phyloP scores from a whole-genome alignment of 2,329 filamentous ascomycete genomes.

The Hortaea sp. region DNA sequence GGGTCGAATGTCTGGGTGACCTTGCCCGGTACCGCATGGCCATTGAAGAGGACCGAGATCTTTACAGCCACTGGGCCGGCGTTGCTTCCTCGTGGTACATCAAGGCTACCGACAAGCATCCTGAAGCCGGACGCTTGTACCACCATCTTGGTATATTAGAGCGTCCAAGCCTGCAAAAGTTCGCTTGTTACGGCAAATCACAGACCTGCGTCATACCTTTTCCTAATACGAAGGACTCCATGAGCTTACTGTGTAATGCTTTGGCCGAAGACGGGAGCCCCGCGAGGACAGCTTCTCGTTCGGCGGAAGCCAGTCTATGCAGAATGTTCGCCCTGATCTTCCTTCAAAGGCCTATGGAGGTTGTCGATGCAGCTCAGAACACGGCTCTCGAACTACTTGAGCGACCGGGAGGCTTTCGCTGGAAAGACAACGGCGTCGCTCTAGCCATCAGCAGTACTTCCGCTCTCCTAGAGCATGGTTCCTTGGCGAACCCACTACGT shows the following conservation, averaged over 20 bases:
- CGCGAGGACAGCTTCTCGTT: slow-evolving; percentile 30
- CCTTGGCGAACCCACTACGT: slow-evolving; percentile 36
- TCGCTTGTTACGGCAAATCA: slow-evolving; percentile 63
- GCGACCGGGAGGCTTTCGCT: slow-evolving; percentile 39
- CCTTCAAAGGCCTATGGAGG: slow-evolving; percentile 38
- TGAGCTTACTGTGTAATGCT: slow-evolving; percentile 56
- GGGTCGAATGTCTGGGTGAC: slow-evolving; percentile 89
- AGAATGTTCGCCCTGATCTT: slow-evolving; percentile 57
- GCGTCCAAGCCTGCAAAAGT: slow-evolving; percentile 58
- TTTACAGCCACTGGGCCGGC: slow-evolving; percentile 63
- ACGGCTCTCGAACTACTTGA: slow-evolving; percentile 40
- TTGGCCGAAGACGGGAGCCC: slow-evolving; percentile 29
- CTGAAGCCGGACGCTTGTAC: slow-evolving; percentile 68
- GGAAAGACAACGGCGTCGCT: slow-evolving; percentile 37
- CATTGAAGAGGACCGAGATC: slow-evolving; percentile 70
- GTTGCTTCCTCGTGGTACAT: slow-evolving; percentile 79
- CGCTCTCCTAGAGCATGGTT: slow-evolving; percentile 45
- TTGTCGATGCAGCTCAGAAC: slow-evolving; percentile 40
- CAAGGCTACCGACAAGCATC: slow-evolving; percentile 66
- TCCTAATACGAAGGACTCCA: slow-evolving; percentile 55
- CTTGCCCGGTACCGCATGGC: slow-evolving; percentile 81
- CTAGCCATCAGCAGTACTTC: slow-evolving; percentile 49
- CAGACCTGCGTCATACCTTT: slow-evolving; percentile 61
- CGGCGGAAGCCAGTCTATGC: slow-evolving; percentile 40
- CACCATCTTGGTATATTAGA: slow-evolving; percentile 80